Base-by-base conservation (phyloP, 805 yeast genomes). In the Wickerhamomyces queroliae region DNA sequence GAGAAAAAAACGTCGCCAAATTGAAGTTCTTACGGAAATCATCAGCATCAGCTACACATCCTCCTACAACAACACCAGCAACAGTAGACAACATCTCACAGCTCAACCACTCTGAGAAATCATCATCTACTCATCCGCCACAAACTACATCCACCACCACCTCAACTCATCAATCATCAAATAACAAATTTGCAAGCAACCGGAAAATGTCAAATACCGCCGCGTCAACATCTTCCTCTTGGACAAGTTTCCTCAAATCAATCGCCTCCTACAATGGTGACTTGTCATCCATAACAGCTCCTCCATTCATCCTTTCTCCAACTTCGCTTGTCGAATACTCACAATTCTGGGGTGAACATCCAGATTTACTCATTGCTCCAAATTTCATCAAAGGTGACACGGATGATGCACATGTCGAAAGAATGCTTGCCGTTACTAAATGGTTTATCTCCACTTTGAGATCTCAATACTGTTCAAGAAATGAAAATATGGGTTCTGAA, bases 321-420 rank as follows among this genome's bases (percentile, higher is more conserved):
- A 81, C 85, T 6, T 90, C 97, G 3, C 71, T 88, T 52, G 78
- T 78, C 25, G 99, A 93, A 67, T 93, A 86, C 64, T 84, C 96
- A 18, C 91, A 87, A 61, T 93, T 87, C 66, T 93, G 99, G 97
- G 87, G 89, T 35, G 96, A 90, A 58, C 91, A 87, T 56, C 89
- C 90, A 18, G 91, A 86, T 46, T 70, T 89, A 46, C 75, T 93
- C 40, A 63, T 88, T 39, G 90, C 77, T 27, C 90, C 97, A 25
- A 72, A 71, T 46, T 69, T 70, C 44, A 67, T 76, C 39, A 26
- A 26, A 26, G 62, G 67, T 16, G 61, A 58, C 30, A 64, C 64
- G 35, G 63, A 67, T n/a, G 75, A 70, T 16, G 67, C 76, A 37
- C 73, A 77, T 8, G 69, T 78, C 48, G 73, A 79, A 59, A 72